phyloP scores from a whole-genome alignment of 2,329 filamentous ascomycete species.

The Hymenoscyphus fructigenus region DNA sequence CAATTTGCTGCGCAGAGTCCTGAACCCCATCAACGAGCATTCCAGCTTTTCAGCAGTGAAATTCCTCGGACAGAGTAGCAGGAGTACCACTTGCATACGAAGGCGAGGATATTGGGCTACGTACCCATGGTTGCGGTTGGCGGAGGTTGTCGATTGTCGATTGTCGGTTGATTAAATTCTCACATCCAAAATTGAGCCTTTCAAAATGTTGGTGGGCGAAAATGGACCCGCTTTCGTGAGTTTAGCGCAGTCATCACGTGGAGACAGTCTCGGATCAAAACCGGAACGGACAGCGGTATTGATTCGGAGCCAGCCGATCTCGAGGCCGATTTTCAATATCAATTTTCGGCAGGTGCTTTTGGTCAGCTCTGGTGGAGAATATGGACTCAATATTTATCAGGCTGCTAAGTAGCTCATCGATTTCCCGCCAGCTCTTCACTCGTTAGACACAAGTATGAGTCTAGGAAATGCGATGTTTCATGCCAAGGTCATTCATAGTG shows the following conservation, averaged over 20 bases:
- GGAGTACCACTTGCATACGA: constrained; percentile 39
- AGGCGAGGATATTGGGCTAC: constrained; percentile 35
- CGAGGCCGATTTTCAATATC: too few relatives aligned
- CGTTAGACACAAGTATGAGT: too few relatives aligned
- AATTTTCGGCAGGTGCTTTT: too few relatives aligned
- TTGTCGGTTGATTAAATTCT: constrained; percentile 15
- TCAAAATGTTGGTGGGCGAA: not conserved
- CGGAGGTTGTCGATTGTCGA: constrained; percentile 29
- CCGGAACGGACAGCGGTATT: too few relatives aligned
- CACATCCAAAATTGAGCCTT: not conserved
- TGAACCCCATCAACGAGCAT: constrained; percentile 24
- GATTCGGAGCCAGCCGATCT: too few relatives aligned
- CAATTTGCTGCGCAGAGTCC: constrained; percentile 36
- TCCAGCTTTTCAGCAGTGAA: constrained; percentile 24
- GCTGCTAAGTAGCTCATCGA: not conserved
- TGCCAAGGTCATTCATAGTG: not conserved
- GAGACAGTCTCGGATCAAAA: too few relatives aligned
- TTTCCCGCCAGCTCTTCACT: not conserved
- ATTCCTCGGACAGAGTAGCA: constrained; percentile 23
- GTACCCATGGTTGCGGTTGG: constrained; percentile 40
- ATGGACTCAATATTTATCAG: too few relatives aligned
- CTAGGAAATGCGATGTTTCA: not conserved
- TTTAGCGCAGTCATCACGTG: not conserved
- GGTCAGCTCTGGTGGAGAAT: not conserved
- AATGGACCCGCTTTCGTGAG: too few relatives aligned